Evolutionary conservation across 108 stramenopile species (phyloP), one percentile per base, ranked within the genome.

Genomic region (Cyclostephanos tholiformis): DNA sequence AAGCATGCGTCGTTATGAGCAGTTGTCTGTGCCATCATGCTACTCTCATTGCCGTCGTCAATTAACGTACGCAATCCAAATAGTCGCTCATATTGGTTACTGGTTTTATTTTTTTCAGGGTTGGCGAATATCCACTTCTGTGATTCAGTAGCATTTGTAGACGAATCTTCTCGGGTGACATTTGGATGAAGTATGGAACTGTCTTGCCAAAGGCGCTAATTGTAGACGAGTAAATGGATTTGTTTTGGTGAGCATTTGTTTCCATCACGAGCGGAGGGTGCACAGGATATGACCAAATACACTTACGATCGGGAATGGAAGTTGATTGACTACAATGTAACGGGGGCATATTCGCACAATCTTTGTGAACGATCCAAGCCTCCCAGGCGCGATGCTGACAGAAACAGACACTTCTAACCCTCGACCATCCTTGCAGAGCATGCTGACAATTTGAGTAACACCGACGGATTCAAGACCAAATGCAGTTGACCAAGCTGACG

Each of bases 401-500:
- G 81, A 91, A 27, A 92, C 88, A 9, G 92, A 87, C 6, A 98
- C 80, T 76, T 98, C 97, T 14, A 98, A 72, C 12, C 72, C 65
- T 10, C 97, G 70, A 11, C 94, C 90, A 39, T 94, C 90, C 60
- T 82, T 88, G 73, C 90, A 91, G 55, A 88, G 87, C 89, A 97
- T 93, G 19, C 88, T 69, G 30, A 97, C 86, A 32, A 95, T 89
- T 71, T 98, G 97, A 17, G 91, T 92, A n/a, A 97, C 91, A n/a
- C 96, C 97, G 60, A 97, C 91, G n/a, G 96, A 94, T 10, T 97
- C 96, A 27, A 97, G 80, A 53, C 91, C 91, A 73, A 97, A 96
- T 9, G 92, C 95, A 36, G 72, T 71, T 17, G 92, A 92, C 95
- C 95, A 95, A 52, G 89, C 90, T 7, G 91, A 91, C 8, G 76